These are phyloP conservation scores for Emergomyces orientalis DNA, from an alignment of 2,329 filamentous ascomycete species.

Conservation along the genomic window DNA sequence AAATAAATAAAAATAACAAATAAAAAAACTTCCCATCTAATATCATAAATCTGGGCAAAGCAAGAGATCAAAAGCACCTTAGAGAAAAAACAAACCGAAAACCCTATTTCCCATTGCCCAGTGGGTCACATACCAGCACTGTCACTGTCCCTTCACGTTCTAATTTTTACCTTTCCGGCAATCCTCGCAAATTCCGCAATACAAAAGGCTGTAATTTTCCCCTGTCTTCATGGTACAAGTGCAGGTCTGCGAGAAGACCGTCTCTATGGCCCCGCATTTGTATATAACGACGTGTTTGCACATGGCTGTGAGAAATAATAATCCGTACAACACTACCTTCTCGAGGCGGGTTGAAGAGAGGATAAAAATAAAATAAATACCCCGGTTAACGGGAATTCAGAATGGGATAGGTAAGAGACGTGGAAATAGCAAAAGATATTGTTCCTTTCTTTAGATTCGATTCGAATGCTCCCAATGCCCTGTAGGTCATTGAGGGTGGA, in stretches of 20 bases:
- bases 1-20: neutral
- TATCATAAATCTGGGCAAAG: neutral
- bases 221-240: conserved; percentile 12
- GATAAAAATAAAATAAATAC: no score
- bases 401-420: neutral
- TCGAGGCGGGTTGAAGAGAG: neutral
- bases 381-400: neutral
- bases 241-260: conserved; percentile 15
- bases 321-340: neutral
- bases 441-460: neutral
- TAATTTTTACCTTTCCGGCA: conserved; percentile 5
- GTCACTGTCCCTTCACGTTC: neutral
- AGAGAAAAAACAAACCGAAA: neutral
- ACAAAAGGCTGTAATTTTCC: conserved; percentile 10
- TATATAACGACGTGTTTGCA: conserved; percentile 17
- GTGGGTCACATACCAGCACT: neutral
- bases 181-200: conserved; percentile 17
- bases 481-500: neutral
- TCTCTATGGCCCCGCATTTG: conserved; percentile 17
- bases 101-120: neutral
- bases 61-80: neutral
- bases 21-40: neutral
- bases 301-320: conserved; percentile 10
- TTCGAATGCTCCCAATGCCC: neutral
- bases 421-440: neutral